A percentile compares a stretch with the other conserved stretches of the same genome.
Evolutionary conservation across 116 monocot genomes (phyloP).

Genomic region (Cymodocea nodosa): DNA sequence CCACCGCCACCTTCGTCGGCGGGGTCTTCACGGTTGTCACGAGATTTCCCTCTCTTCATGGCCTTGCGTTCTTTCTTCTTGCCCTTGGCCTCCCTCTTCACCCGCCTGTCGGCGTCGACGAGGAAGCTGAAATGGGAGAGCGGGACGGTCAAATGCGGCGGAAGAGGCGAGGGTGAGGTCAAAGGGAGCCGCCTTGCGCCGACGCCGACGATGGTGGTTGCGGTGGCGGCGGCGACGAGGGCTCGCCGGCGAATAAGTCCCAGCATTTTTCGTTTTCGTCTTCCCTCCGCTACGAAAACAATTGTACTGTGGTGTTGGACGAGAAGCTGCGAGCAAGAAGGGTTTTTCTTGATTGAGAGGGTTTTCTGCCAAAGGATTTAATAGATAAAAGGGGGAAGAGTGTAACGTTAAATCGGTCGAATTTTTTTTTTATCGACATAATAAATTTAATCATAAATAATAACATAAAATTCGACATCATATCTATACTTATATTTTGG

Average conservation of each 20-base stretch:
- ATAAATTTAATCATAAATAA: no score
- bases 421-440: no score
- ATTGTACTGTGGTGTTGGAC: no score
- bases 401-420: no score
- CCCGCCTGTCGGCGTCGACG: constrained; percentile 5
- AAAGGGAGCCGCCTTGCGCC: background rate
- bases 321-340: no score
- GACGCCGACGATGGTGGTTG: background rate
- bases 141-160: constrained; percentile 3
- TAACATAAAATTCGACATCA: no score
- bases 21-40: background rate
- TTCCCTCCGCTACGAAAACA: no score
- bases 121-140: constrained; percentile 8
- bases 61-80: constrained; percentile 24
- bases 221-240: background rate
- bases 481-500: no score
- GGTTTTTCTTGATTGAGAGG: no score
- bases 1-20: background rate
- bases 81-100: constrained; percentile 16
- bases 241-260: constrained; percentile 11
- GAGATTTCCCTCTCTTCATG: constrained; percentile 8
- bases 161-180: background rate
- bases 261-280: constrained; percentile 13
- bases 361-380: no score
- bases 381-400: no score